Percentiles rank a stretch among this genome's conserved stretches.
Conservation (phyloP, 176 grass and related monocot species). For the Chrysopogon serrulatus region DNA sequence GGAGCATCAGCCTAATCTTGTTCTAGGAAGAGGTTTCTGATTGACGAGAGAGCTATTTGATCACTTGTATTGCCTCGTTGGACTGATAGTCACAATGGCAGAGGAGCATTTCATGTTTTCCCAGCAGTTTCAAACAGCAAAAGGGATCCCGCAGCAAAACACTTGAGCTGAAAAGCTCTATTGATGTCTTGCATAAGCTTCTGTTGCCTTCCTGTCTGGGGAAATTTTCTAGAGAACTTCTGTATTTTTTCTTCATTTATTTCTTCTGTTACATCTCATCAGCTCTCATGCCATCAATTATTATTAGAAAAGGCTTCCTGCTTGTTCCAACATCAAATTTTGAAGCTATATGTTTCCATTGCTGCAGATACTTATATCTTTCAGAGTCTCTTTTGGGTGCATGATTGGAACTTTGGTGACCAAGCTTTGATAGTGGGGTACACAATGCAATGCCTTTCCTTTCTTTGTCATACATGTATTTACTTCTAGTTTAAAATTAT, state of each 20-base stretch:
- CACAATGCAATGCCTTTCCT: neutral
- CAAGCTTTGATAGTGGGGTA: neutral
- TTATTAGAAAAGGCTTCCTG: neutral
- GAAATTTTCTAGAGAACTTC: neutral
- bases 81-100: neutral
- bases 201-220: neutral
- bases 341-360: neutral
- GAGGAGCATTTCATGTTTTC: neutral
- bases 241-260: neutral
- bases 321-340: neutral
- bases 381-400: neutral
- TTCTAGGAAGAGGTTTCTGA: neutral
- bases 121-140: neutral
- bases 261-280: neutral
- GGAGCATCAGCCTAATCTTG: neutral
- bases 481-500: neutral
- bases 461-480: neutral
- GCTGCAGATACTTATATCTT: neutral
- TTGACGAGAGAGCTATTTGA: neutral
- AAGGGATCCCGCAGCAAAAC: neutral
- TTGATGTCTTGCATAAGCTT: neutral
- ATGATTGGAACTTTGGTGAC: neutral
- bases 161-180: neutral
- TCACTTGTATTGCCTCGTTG: neutral
- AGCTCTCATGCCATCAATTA: neutral